Base-by-base conservation (phyloP, 108 stramenopile species). In the Schizochytrium sp. region DNA sequence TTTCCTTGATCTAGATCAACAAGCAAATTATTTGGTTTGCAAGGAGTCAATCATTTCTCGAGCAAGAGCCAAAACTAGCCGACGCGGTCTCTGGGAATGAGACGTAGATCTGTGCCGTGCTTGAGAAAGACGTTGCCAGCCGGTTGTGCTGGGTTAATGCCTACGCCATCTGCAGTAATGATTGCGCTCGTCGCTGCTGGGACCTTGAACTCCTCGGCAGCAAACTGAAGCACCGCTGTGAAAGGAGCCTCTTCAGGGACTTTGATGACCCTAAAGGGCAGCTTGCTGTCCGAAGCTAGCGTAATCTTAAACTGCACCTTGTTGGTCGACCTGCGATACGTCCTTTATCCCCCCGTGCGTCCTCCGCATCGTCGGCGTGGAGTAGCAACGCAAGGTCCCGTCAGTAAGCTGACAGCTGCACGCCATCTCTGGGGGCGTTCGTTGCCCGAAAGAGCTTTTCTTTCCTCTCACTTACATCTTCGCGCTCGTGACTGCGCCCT, bases 221-320 rank as follows among this genome's bases (percentile, higher is more conserved):
- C 88, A 25, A 72, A 88, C 44, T 88, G 48, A 12, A 88, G 45
- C 16, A 88, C 88, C 44, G 88, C 88, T 19, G 71, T 88, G 25
- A 88, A 88, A 18, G 88, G 88, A 18, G 88, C 88, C 43, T 88
- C 88, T 72, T 88, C 88, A 14, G 88, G 88, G 25, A 88, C 88
- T 19, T 16, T 55, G 63, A 88, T 72, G 28, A 88, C 69, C 12
- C 69, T 14, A 41, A 72, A 88, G 21, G 88, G 88, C 44, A 88
- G 72, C 88, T 88, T 88, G 43, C 47, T 47, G 25, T 88, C 88
- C 44, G 88, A 88, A 5, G 88, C 69, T 4, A 88, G 72, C 12
- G 88, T 88, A 14, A 88, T 72, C 71, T 88, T 88, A 41, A 88
- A 88, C 45, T 69, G 69, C 23, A 88, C 88, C 63, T 88, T 88